Percentiles rank a stretch among this genome's conserved stretches.
Evolutionary conservation across 176 grass and related monocot genomes (phyloP).

Genomic region (Paspalum vaginatum): DNA sequence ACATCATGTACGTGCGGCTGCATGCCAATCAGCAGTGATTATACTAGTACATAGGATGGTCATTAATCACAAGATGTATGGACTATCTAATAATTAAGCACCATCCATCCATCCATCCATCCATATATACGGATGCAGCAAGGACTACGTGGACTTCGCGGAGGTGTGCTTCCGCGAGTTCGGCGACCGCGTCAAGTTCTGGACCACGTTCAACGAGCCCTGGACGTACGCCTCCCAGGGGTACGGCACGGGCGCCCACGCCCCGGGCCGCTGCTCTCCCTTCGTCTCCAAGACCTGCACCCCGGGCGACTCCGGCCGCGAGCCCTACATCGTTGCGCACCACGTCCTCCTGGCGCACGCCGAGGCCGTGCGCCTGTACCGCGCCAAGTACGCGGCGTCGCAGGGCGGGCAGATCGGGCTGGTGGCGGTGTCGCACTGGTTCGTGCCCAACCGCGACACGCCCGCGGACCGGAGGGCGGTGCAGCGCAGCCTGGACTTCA

Average conservation of each 20-base stretch:
- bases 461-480: conserved; percentile 44
- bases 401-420: conserved; percentile 76
- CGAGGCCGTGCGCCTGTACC: conserved; percentile 52
- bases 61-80: neutral
- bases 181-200: conserved; percentile 78
- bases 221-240: conserved; percentile 46
- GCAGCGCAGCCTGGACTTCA: conserved; percentile 67
- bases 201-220: conserved; percentile 71
- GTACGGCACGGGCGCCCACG: conserved; percentile 44
- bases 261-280: conserved; percentile 56
- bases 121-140: conserved; percentile 23
- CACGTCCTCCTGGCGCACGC: conserved; percentile 64
- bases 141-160: conserved; percentile 64
- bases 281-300: conserved; percentile 38
- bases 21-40: neutral
- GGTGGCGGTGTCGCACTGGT: conserved; percentile 59
- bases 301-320: conserved; percentile 51
- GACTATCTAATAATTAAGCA: neutral
- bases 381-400: conserved; percentile 47
- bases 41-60: neutral
- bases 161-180: conserved; percentile 74
- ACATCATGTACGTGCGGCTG: conserved; percentile 49
- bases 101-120: too few species aligned
- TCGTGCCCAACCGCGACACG: conserved; percentile 47
- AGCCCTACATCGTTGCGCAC: conserved; percentile 69